These are phyloP conservation scores for Bipolaris victoriae DNA, from an alignment of 2,329 filamentous ascomycete genomes.

Conservation along the genomic window DNA sequence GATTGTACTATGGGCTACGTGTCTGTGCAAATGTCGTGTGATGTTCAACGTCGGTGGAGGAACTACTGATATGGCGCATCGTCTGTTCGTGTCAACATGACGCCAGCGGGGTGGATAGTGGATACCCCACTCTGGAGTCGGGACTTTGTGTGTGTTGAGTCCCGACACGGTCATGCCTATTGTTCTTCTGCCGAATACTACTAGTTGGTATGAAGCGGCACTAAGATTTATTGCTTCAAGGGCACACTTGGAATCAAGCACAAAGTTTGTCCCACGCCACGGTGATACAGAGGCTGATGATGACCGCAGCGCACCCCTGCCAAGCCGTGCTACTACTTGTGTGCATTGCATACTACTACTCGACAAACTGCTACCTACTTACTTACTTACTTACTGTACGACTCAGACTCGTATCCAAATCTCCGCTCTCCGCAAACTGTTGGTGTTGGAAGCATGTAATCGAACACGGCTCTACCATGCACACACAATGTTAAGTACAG, in stretches of 20 bases:
- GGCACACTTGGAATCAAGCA: neutral
- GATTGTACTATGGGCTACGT: constrained; percentile 18
- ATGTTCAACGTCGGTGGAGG: neutral
- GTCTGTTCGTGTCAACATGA: constrained; percentile 12
- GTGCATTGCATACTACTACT: neutral
- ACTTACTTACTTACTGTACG: neutral
- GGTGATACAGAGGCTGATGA: neutral
- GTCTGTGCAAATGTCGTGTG: neutral
- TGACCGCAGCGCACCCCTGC: neutral
- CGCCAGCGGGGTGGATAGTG: constrained; percentile 19
- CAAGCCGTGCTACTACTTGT: constrained; percentile 2
- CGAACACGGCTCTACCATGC: neutral
- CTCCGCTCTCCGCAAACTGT: neutral
- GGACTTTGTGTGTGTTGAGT: neutral
- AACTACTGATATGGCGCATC: neutral
- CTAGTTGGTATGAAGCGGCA: neutral
- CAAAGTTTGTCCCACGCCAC: neutral
- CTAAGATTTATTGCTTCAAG: neutral
- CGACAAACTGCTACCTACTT: too few relatives aligned
- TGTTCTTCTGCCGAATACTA: neutral
- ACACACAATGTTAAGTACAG: neutral
- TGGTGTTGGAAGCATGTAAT: too few relatives aligned
- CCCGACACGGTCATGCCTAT: neutral
- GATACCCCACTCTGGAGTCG: constrained; percentile 16
- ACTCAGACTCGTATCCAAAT: neutral